Base-by-base conservation (phyloP, 352 stramenopile species). In the Elongisporangium anandrum region DNA sequence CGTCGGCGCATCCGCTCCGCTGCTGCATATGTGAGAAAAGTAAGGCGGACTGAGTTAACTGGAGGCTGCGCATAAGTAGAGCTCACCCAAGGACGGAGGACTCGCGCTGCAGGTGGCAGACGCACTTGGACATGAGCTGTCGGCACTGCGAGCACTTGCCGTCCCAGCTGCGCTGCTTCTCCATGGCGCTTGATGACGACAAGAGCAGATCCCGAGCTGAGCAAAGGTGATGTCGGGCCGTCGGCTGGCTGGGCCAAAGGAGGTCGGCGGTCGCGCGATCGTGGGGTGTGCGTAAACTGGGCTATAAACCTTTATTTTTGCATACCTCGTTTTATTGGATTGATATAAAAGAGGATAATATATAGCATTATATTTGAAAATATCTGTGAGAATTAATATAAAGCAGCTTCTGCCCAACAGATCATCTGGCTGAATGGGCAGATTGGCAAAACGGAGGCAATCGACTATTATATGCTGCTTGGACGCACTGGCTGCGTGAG, bases 401-500 rank as follows among this genome's bases (percentile, higher is more conserved):
- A 8, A 34, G 24, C 24, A 7, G 24, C 7, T 34, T 34, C 24
- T 34, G 24, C 24, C 24, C 24, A 53, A 53, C 49, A 53, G 49
- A 29, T 29, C 19, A 34, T 34, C 24, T 34, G 24, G 3, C 24
- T 34, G 3, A 3, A 34, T 34, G 24, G 24, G 24, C 24, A 34
- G 24, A 34, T 34, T 34, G 24, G 24, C 24, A 34, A 34, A 34
- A 34, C 24, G 24, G 3, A 15, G 9, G 5, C 29, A 41, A 41
- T 8, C 29, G 29, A 9, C 9, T 41, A 41, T 13, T 41, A 41
- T 8, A 41, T 41, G 29, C 29, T 41, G 29, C 29, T 41, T 41
- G 29, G 29, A 41, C 29, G 29, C 29, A 81, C 72, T 15, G 85
- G 83, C 60, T 95, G 85, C 9, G 76, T 72, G 29, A 93, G 84